A percentile compares a stretch with the other conserved stretches of the same genome.
Conservation (phyloP, 176 grass and related monocot genomes). For the Triticum dicoccoides region DNA sequence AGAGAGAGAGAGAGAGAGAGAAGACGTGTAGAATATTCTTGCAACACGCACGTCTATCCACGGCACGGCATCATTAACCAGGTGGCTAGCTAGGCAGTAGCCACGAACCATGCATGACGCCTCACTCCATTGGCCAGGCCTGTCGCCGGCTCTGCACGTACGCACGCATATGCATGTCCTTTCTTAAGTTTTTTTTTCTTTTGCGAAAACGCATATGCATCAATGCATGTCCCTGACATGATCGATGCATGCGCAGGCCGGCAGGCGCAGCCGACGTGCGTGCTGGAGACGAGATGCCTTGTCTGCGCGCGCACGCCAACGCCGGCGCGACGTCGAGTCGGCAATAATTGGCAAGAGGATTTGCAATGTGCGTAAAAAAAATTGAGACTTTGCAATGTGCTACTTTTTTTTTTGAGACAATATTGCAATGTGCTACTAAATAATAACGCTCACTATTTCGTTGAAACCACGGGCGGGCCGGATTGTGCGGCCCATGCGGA, state of each 20-base stretch:
- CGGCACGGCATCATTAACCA: neutral
- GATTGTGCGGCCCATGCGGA: too few species aligned
- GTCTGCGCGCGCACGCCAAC: neutral
- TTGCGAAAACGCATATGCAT: neutral
- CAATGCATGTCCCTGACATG: neutral
- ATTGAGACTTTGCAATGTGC: too few species aligned
- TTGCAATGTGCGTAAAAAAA: too few species aligned
- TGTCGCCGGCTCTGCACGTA: neutral
- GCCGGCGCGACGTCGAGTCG: conserved; percentile 5
- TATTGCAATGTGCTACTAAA: too few species aligned
- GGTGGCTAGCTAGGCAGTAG: neutral
- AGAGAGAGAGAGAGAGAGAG: neutral
- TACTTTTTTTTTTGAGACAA: too few species aligned
- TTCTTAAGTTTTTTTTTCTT: too few species aligned
- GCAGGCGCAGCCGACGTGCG: conserved; percentile 10
- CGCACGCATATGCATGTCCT: neutral
- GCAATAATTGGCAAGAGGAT: conserved; percentile 12
- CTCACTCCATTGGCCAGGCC: neutral
- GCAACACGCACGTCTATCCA: neutral
- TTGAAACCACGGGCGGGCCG: too few species aligned
- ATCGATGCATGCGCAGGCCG: conserved; percentile 4
- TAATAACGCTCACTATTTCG: too few species aligned
- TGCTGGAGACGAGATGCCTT: conserved; percentile 2
- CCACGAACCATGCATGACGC: neutral
- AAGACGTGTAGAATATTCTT: conserved; percentile 25